phyloP scores from a whole-genome alignment of 306 rosid genomes.

The Quercus glauca region DNA sequence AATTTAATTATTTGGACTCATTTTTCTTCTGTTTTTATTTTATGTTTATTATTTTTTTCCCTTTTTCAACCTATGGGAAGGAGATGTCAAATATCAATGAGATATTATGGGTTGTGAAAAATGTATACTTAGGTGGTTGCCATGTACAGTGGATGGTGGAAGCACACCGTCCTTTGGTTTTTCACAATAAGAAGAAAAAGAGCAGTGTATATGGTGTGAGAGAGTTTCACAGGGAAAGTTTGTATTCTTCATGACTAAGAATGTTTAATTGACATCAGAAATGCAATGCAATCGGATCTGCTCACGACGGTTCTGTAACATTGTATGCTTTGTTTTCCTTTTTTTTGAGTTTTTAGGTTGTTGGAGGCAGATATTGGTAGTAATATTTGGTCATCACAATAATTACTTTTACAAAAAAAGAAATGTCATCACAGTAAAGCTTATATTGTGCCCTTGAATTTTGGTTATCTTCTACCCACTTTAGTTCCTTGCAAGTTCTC shows the following conservation, averaged over 20 bases:
- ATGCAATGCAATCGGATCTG: conserved; percentile 41
- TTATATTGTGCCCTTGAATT: background rate
- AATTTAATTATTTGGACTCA: conserved; percentile 42
- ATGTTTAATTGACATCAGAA: conserved; percentile 41
- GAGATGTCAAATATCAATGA: conserved; percentile 58
- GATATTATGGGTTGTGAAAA: conserved; percentile 60
- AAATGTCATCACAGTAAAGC: background rate
- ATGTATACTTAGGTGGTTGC: conserved; percentile 74
- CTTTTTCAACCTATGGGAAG: conserved; percentile 60
- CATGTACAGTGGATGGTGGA: conserved; percentile 80
- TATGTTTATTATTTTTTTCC: conserved; percentile 15
- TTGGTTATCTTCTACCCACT: background rate
- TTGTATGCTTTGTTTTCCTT: background rate
- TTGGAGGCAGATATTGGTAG: background rate
- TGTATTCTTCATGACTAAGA: conserved; percentile 40
- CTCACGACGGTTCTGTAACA: background rate
- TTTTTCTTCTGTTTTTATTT: conserved; percentile 45
- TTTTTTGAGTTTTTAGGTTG: background rate
- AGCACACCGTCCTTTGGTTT: conserved; percentile 42
- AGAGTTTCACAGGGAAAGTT: conserved; percentile 33
- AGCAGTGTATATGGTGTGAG: conserved; percentile 53
- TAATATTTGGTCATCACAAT: background rate
- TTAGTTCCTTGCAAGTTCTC: too few species aligned
- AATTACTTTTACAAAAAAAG: background rate
- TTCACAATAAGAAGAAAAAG: conserved; percentile 66